Evolutionary conservation across 176 grass and related monocot genomes (phyloP), one percentile per base, ranked within the genome.

Genomic region (Pontederia paniculata): DNA sequence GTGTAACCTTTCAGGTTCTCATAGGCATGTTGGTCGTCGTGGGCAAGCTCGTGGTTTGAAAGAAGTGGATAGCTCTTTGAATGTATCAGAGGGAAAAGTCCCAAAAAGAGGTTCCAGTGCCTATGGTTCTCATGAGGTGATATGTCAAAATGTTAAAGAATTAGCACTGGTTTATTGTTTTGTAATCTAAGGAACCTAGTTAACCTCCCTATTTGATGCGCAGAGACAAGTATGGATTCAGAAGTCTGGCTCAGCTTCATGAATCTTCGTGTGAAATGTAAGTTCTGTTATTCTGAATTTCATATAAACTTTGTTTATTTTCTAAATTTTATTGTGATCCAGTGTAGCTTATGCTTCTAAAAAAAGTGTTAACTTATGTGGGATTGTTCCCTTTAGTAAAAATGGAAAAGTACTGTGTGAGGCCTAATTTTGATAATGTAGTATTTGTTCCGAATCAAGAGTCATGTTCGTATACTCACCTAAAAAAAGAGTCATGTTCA

Each of bases 201-300:
- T 48, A 44, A 17, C 12, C 37, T 48, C 47, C 20, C 48, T 67
- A 31, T 63, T 23, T 10, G 19, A 18, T 79, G 1, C 75, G 80
- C 83, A 98, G 94, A 82, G 78, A 74, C 94, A 98, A 81, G 83
- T 98, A 46, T 98, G 94, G 94, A 87, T 98, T 88, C 94, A 98
- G 74, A 98, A 98, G 76, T 79, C 94, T 60, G 85, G 94, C 55
- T 84, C 80, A 7, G 87, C 75, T 1, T 82, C 94, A 3, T 98
- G 65, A 98, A 55, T 73, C 75, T 71, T 45, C 37, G n/a, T 54
- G 52, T 69, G 45, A 55, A 77, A 19, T 61, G 86, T 98, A 79
- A 49, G 28, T 16, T 74, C 63, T 53, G 43, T 57, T 55, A 37
- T 17, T n/a, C 15, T 12, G 14, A 6, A n/a, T n/a, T n/a, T 28